A percentile compares a stretch with the other conserved stretches of the same genome.
phyloP scores from a whole-genome alignment of 192 early-diverging fungal species.

The Coemansia sp. region DNA sequence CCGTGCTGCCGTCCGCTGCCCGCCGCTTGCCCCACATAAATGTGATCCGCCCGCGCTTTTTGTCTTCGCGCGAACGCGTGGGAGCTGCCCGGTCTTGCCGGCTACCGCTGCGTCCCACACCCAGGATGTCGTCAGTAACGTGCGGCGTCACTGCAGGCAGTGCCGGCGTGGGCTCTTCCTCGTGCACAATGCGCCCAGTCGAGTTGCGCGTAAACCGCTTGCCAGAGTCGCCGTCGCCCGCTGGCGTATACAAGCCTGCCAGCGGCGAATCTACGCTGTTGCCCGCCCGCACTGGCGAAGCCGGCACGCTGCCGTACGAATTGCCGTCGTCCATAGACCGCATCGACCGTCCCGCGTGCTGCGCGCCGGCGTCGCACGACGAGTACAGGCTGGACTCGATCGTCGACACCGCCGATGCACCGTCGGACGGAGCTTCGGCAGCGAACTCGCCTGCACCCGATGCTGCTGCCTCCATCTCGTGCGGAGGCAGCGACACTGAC shows the following conservation, averaged over 20 bases:
- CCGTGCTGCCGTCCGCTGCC: constrained; percentile 20
- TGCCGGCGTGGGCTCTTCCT: constrained; percentile 44
- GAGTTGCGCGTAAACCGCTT: constrained; percentile 50
- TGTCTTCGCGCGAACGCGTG: constrained; percentile 48
- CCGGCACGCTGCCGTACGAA: constrained; percentile 44
- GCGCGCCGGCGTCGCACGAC: constrained; percentile 20
- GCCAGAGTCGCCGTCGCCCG: not conserved
- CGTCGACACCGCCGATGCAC: constrained; percentile 46
- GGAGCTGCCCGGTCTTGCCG: not conserved
- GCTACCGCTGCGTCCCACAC: constrained; percentile 32
- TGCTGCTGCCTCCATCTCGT: too few relatives aligned
- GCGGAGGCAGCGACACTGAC: constrained; percentile 25
- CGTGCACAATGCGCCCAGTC: constrained; percentile 51
- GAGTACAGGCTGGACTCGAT: constrained; percentile 54
- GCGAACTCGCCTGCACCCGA: too few relatives aligned
- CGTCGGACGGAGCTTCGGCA: not conserved
- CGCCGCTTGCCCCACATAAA: constrained; percentile 56
- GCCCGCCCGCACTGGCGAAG: constrained; percentile 15
- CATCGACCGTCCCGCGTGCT: constrained; percentile 8
- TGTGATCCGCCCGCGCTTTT: constrained; percentile 56
- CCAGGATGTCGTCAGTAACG: constrained; percentile 53
- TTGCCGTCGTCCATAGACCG: constrained; percentile 35
- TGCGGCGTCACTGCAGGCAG: constrained; percentile 42
- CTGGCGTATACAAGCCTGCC: constrained; percentile 4
- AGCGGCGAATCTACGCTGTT: constrained; percentile 8